Evolutionary conservation across 169 alveolate species (phyloP).

Genomic region (Eimeria tenella): DNA sequence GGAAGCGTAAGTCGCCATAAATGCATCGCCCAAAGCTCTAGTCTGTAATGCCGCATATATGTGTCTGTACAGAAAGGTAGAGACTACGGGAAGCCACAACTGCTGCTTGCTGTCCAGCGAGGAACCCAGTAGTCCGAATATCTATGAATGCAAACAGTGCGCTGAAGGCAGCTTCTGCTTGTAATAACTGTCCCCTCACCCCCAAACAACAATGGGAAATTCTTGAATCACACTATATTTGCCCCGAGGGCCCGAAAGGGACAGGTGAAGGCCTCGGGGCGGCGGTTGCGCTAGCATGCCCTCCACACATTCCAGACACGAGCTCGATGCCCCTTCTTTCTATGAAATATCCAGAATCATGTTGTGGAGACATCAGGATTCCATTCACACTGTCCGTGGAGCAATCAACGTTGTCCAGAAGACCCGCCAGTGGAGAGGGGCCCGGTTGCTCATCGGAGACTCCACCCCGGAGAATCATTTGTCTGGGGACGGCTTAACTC

Average conservation of each 20-base stretch:
- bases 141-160: no score
- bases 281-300: not conserved
- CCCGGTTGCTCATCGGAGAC: no score
- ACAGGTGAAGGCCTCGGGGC: not conserved
- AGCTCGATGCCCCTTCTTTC: not conserved
- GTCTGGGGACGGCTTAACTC: no score
- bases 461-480: no score
- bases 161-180: not conserved
- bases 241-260: not conserved
- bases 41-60: not conserved
- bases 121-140: no score
- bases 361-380: no score
- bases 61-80: not conserved
- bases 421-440: no score
- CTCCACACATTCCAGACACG: not conserved
- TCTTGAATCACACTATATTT: not conserved
- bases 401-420: no score
- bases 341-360: no score
- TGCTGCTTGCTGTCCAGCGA: no score
- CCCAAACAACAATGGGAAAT: not conserved
- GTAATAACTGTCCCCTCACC: not conserved
- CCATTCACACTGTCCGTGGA: no score
- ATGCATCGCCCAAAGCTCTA: not conserved
- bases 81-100: not conserved
- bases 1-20: conserved; percentile 17